Conservation (phyloP, 2,329 filamentous ascomycete species). For the Diaporthe vaccinii region DNA sequence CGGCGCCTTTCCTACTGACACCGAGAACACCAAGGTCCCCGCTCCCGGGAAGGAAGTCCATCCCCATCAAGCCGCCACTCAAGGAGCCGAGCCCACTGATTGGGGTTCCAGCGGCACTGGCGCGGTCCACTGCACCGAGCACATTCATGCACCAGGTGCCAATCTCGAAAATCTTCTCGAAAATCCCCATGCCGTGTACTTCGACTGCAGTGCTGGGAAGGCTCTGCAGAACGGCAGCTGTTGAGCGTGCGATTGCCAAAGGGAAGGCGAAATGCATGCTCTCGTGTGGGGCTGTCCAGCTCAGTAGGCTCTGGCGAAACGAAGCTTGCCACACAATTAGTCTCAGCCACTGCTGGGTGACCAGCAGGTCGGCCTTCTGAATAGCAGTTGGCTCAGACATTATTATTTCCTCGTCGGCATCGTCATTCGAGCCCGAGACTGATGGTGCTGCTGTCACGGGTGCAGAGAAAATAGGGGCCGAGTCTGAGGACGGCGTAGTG, state of each 20-base stretch:
- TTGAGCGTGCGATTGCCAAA: constrained; percentile 71
- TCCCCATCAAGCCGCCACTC: constrained; percentile 43
- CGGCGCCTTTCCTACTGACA: constrained; percentile 50
- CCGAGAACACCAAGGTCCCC: constrained; percentile 51
- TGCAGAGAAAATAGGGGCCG: constrained; percentile 44
- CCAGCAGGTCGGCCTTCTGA: constrained; percentile 77
- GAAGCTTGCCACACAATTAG: constrained; percentile 81
- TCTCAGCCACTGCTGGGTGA: constrained; percentile 79
- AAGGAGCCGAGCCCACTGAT: constrained; percentile 41
- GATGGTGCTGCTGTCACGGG: constrained; percentile 38
- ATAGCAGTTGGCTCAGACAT: constrained; percentile 69
- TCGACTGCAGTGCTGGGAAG: constrained; percentile 58
- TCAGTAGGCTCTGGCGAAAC: constrained; percentile 75
- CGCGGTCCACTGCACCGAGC: constrained; percentile 53
- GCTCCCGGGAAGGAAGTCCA: constrained; percentile 49
- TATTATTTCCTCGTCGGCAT: constrained; percentile 62
- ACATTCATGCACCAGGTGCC: constrained; percentile 60
- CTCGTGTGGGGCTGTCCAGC: constrained; percentile 68
- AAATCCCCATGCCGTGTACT: constrained; percentile 64
- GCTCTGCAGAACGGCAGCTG: constrained; percentile 59
- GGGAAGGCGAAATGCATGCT: constrained; percentile 74
- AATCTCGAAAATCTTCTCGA: constrained; percentile 65
- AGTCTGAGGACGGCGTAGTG: constrained; percentile 46
- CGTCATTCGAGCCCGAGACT: constrained; percentile 35
- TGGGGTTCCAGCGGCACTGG: constrained; percentile 44